Evolutionary conservation across 1,284 basidiomycete species (phyloP), one percentile per base, ranked within the genome.

Genomic region (Papiliotrema fonsecae): DNA sequence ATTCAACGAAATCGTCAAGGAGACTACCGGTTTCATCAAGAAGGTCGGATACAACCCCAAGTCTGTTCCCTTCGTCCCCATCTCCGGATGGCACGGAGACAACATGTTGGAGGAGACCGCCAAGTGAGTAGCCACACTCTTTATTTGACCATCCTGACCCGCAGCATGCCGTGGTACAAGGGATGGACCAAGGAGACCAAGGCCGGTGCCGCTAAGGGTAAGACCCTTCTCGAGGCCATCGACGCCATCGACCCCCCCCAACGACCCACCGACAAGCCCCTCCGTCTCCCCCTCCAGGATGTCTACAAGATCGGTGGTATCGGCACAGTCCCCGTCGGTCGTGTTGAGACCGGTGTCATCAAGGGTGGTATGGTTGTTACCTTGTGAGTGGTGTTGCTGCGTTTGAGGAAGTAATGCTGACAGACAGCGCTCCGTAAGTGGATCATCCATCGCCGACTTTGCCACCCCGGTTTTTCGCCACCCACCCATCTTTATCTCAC

Each of bases 301-400:
- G 94, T 99, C 70, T 98, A 99, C 90, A 99, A 99, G 85, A 99
- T 99, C 73, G 94, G 94, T 80, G 94, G 94, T 93, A 99, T 99
- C 72, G 94, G 94, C 67, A 99, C 94, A 69, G 96, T 99, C 69
- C 94, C 94, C 75, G 94, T 99, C 79, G 94, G 94, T 77, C 94
- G 96, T 90, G 94, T 98, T 73, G 94, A 98, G 83, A 98, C 96
- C 72, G 94, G 96, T 86, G 75, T 92, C 78, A 97, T 98, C 85
- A 97, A 97, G 84, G 88, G 92, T 70, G 93, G 38, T 77, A 97
- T 98, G 94, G 82, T 98, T 73, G 94, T 97, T 77, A 86, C 79
- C 75, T 98, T 98, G 58, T n/a, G n/a, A n/a, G n/a, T n/a, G n/a
- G n/a, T n/a, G n/a, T n/a, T n/a, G n/a, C n/a, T n/a, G n/a, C n/a